These are phyloP conservation scores for Fusarium sp. DNA, from an alignment of 2,329 filamentous ascomycete species.

Conservation along the genomic window DNA sequence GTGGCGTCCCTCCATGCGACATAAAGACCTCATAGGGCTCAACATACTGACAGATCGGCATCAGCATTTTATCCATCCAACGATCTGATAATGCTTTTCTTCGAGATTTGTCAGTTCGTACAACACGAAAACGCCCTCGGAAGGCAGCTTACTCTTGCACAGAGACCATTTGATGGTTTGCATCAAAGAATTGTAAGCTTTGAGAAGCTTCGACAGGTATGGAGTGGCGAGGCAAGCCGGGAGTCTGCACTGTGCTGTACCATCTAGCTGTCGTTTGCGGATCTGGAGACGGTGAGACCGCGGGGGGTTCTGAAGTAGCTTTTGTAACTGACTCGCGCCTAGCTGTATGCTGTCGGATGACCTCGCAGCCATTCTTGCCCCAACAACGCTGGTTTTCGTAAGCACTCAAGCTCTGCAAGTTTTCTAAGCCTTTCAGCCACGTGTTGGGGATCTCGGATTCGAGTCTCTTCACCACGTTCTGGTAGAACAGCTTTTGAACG, in stretches of 20 bases:
- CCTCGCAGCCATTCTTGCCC: background rate
- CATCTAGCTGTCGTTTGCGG: background rate
- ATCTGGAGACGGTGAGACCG: background rate
- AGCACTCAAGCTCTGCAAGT: background rate
- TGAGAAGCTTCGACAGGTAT: background rate
- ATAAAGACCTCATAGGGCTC: background rate
- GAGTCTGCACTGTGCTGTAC: background rate
- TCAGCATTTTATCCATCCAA: background rate
- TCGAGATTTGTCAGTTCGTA: background rate
- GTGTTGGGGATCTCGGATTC: background rate
- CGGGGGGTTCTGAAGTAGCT: background rate
- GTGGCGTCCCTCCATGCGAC: background rate
- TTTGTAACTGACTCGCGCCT: background rate
- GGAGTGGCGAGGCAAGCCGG: background rate
- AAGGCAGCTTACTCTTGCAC: background rate
- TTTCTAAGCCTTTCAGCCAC: background rate
- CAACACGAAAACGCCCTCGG: background rate
- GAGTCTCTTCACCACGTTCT: conserved; percentile 1
- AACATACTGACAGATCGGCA: background rate
- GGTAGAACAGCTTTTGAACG: conserved; percentile 2
- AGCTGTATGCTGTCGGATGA: background rate
- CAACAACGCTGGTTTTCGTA: background rate
- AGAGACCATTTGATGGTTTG: background rate
- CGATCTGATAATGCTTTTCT: background rate
- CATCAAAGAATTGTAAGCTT: background rate